A percentile compares a stretch with the other conserved stretches of the same genome.
These are phyloP conservation scores for Protomyces inundatus DNA, from an alignment of 1,139 yeast species.

Conservation along the genomic window DNA sequence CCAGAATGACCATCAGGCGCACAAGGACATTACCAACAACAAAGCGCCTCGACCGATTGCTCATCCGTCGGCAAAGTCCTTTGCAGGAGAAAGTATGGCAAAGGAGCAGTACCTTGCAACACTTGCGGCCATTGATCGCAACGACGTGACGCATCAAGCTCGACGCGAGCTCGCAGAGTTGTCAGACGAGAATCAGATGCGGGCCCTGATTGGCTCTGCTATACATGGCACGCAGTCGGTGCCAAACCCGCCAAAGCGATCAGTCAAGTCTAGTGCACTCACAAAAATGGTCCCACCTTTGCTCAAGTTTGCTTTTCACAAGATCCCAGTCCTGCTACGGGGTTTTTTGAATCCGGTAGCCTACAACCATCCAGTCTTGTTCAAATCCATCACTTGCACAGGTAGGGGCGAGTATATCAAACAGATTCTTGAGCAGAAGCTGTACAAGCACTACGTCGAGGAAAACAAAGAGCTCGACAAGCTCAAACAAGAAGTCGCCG, in stretches of 20 bases:
- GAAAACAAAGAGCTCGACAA: conserved; percentile 15
- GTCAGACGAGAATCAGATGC: conserved; percentile 1
- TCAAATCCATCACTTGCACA: conserved; percentile 1
- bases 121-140: background rate
- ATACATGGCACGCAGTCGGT: conserved; percentile 4
- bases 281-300: background rate
- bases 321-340: conserved; percentile 11
- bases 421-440: conserved; percentile 3
- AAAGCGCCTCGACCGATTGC: background rate
- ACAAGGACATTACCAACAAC: conserved; percentile 2
- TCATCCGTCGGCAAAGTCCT: background rate
- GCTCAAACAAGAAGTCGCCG: conserved; percentile 1
- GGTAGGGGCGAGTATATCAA: conserved; percentile 12
- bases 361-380: conserved; percentile 17
- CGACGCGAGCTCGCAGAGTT: background rate
- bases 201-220: conserved; percentile 11
- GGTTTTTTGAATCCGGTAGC: conserved; percentile 15
- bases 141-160: conserved; percentile 2
- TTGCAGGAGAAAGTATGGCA: conserved; percentile 1
- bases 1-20: conserved; percentile 3
- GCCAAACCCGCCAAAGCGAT: conserved; percentile 10
- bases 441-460: conserved; percentile 19
- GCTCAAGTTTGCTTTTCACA: conserved; percentile 1
- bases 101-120: background rate
- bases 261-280: conserved; percentile 7